Conservation (phyloP, 2,329 filamentous ascomycete species). For the Fusarium fujikuroi region DNA sequence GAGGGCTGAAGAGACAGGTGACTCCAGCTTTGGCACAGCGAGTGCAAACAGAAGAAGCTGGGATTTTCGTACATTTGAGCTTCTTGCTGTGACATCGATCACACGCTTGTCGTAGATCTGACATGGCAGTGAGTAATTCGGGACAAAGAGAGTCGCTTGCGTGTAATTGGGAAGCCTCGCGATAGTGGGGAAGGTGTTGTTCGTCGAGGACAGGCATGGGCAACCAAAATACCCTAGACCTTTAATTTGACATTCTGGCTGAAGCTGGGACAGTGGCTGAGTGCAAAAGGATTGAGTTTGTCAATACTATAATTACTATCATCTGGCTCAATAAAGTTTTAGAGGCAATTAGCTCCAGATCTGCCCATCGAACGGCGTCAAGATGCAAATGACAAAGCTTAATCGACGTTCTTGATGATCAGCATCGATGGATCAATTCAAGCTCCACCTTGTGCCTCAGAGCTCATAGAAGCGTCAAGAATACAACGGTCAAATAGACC, state of each 20-base stretch:
- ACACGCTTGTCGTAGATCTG: slow-evolving; percentile 50
- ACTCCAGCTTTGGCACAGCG: slow-evolving; percentile 56
- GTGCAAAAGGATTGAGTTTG: accelerated
- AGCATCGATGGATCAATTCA: neutral
- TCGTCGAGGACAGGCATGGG: neutral
- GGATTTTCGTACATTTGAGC: slow-evolving; percentile 56
- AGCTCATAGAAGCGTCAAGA: too few relatives aligned
- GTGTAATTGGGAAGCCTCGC: neutral
- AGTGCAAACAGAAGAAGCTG: slow-evolving; percentile 50
- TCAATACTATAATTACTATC: neutral
- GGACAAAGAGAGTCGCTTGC: neutral
- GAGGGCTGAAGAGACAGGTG: slow-evolving; percentile 57
- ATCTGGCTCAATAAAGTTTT: neutral
- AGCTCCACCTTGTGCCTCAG: accelerated
- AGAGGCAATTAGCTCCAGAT: too few relatives aligned
- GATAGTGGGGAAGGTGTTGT: neutral
- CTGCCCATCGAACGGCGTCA: neutral
- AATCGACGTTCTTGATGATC: neutral
- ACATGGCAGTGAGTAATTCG: slow-evolving; percentile 5
- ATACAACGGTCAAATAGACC: neutral
- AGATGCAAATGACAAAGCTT: neutral
- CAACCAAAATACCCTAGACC: slow-evolving; percentile 11
- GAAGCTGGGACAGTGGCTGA: neutral
- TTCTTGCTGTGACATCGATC: slow-evolving; percentile 61
- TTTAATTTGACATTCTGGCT: neutral